Percentiles rank a stretch among this genome's conserved stretches.
phyloP scores from a whole-genome alignment of 208 protist species.

The Crithidia mellificae region DNA sequence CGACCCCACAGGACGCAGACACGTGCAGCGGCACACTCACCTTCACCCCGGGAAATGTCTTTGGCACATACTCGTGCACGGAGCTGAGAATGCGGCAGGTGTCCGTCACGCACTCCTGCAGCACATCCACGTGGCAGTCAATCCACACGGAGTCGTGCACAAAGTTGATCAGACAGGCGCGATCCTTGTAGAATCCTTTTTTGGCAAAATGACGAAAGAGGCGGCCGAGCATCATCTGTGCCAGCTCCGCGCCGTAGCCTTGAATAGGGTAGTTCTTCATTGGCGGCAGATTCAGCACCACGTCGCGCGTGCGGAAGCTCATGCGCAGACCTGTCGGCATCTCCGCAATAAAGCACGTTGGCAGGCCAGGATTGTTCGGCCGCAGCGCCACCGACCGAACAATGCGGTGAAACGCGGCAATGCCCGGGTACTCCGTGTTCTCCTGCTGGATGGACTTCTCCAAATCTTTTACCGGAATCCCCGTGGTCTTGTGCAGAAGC shows the following conservation, averaged over 20 bases:
- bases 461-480: constrained; percentile 73
- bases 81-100: constrained; percentile 62
- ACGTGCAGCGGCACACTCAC: constrained; percentile 71
- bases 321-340: constrained; percentile 83
- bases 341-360: constrained; percentile 78
- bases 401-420: constrained; percentile 68
- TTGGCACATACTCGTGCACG: constrained; percentile 74
- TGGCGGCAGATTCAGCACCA: constrained; percentile 77
- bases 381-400: constrained; percentile 75
- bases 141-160: constrained; percentile 92
- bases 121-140: constrained; percentile 84
- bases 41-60: constrained; percentile 69
- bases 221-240: constrained; percentile 90
- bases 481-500: constrained; percentile 86
- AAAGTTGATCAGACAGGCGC: constrained; percentile 83
- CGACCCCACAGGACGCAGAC: constrained; percentile 66
- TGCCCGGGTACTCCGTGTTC: constrained; percentile 77
- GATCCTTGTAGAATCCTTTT: constrained; percentile 64
- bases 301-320: constrained; percentile 74
- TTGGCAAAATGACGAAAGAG: constrained; percentile 72
- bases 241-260: constrained; percentile 85
- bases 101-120: constrained; percentile 63
- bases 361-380: constrained; percentile 81
- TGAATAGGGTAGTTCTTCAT: constrained; percentile 92
- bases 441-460: constrained; percentile 68